Evolutionary conservation across 148 eudicot species (phyloP).

Genomic region (Suaeda aralocaspica): DNA sequence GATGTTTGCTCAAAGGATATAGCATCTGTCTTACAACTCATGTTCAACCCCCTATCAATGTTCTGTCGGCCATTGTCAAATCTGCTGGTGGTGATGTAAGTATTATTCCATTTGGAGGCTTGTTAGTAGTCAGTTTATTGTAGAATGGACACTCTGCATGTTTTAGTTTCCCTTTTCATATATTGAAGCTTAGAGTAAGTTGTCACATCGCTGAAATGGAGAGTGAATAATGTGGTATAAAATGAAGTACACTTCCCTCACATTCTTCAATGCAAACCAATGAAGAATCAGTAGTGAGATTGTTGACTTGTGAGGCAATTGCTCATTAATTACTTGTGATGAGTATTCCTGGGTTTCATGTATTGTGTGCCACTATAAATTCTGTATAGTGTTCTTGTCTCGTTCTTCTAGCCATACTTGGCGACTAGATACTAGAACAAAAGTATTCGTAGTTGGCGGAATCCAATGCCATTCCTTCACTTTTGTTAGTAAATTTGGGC

Average conservation of each 20-base stretch:
- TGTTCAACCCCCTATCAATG: slow-evolving; percentile 53
- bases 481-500: too few relatives aligned
- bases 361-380: background rate
- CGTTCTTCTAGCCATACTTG: background rate
- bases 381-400: background rate
- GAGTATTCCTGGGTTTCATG: too few relatives aligned
- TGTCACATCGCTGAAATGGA: background rate
- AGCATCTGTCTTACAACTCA: slow-evolving; percentile 61
- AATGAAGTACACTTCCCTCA: background rate
- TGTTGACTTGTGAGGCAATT: background rate
- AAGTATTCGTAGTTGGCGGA: too few relatives aligned
- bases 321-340: background rate
- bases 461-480: too few relatives aligned
- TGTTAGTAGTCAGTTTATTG: background rate
- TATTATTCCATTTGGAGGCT: background rate
- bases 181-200: slow-evolving; percentile 1
- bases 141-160: background rate
- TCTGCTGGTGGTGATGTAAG: slow-evolving; percentile 90
- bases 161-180: slow-evolving; percentile 1
- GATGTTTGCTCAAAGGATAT: slow-evolving; percentile 55
- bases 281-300: background rate
- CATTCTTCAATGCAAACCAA: background rate
- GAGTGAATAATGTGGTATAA: background rate
- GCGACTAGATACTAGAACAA: background rate
- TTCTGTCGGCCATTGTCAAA: slow-evolving; percentile 51